Conservation (phyloP, 2,329 filamentous ascomycete species). For the Botrytis fragariae region DNA sequence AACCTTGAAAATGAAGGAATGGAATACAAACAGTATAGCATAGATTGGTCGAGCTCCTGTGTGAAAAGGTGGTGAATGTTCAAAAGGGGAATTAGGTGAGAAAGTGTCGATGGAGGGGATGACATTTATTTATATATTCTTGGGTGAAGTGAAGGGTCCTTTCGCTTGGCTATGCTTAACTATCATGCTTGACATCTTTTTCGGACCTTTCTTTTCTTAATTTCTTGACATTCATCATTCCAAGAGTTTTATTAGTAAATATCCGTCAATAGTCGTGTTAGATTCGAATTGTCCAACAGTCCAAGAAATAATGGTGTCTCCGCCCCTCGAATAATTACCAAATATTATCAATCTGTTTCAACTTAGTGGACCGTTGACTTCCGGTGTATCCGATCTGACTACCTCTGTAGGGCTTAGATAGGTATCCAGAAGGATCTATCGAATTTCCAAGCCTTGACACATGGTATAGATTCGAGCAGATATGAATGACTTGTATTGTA, state of each 20-base stretch:
- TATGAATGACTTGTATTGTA: not conserved
- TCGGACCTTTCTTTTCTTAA: not conserved
- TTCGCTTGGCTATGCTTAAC: constrained; percentile 8
- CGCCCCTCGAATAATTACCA: not conserved
- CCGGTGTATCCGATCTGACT: not conserved
- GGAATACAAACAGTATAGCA: not conserved
- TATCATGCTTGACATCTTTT: not conserved
- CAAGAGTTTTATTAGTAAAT: not conserved
- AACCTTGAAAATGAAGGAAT: not conserved
- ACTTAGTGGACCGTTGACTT: not conserved
- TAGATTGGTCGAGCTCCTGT: not conserved
- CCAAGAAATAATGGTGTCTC: not conserved
- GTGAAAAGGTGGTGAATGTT: not conserved
- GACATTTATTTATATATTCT: constrained; percentile 9
- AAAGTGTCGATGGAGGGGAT: not conserved
- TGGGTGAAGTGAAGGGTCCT: not conserved
- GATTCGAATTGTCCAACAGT: not conserved
- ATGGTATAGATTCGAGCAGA: not conserved
- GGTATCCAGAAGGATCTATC: not conserved
- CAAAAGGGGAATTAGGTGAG: not conserved
- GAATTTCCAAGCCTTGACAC: not conserved
- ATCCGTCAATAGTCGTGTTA: not conserved
- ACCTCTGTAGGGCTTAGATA: not conserved
- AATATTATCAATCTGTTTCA: not conserved
- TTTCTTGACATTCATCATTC: constrained; percentile 7